phyloP scores from a whole-genome alignment of 2,329 filamentous ascomycete genomes.

The Penicillium vulpinum region DNA sequence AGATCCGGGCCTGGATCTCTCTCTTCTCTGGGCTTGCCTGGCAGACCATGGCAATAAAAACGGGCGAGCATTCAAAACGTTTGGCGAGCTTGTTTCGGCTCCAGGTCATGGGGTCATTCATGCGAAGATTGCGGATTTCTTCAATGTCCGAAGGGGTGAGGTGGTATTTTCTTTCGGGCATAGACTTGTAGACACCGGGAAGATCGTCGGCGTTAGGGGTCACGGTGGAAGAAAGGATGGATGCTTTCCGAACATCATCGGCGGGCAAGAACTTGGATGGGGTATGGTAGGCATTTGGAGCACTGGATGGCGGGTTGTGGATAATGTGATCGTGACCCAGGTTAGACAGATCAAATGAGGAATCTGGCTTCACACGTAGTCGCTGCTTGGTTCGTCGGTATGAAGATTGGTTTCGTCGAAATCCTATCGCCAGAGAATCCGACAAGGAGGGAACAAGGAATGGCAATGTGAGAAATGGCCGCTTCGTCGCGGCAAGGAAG shows the following conservation, averaged over 20 bases:
- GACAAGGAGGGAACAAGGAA: constrained; percentile 43
- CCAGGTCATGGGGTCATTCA: constrained; percentile 59
- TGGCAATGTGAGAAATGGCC: constrained; percentile 38
- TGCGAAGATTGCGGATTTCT: constrained; percentile 59
- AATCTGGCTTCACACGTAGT: constrained; percentile 54
- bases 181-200: constrained; percentile 51
- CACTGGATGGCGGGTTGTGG: constrained; percentile 66
- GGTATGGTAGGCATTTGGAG: constrained; percentile 64
- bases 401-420: constrained; percentile 50
- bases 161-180: constrained; percentile 62
- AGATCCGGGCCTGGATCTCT: constrained; percentile 47
- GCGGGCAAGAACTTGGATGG: constrained; percentile 64
- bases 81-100: constrained; percentile 60
- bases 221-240: constrained; percentile 26
- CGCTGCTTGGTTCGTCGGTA: constrained; percentile 53
- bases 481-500: constrained; percentile 31
- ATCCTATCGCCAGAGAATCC: constrained; percentile 33
- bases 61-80: constrained; percentile 62
- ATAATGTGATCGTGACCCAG: constrained; percentile 57
- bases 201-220: constrained; percentile 33
- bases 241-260: constrained; percentile 55
- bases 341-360: constrained; percentile 47
- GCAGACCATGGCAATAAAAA: constrained; percentile 63
- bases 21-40: constrained; percentile 54
- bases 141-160: constrained; percentile 57